Evolutionary conservation across 768 basidiomycete genomes (phyloP).

Genomic region (Russula virescens): DNA sequence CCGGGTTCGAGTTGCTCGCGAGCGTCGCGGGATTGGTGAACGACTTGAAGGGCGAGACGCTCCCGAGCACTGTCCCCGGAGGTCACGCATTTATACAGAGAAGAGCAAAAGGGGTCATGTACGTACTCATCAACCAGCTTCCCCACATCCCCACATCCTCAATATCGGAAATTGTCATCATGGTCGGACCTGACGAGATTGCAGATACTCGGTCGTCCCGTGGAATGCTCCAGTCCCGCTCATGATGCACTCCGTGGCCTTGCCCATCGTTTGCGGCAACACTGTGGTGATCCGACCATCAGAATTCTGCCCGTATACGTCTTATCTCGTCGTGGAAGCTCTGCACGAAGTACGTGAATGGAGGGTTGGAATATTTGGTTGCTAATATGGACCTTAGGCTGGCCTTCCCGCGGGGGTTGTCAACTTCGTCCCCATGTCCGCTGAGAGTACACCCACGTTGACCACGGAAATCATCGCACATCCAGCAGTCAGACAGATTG

Average conservation of each 20-base stretch:
- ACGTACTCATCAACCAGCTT: conserved; percentile 27
- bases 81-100: conserved; percentile 41
- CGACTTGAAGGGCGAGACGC: conserved; percentile 40
- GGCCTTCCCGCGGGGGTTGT: conserved; percentile 57
- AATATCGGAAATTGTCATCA: background rate
- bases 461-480: conserved; percentile 52
- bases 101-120: conserved; percentile 51
- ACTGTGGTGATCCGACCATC: conserved; percentile 50
- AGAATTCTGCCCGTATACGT: conserved; percentile 44
- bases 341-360: conserved; percentile 36
- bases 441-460: conserved; percentile 38
- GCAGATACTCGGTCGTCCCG: conserved; percentile 47
- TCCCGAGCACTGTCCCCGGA: conserved; percentile 41
- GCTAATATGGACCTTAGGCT: conserved; percentile 32
- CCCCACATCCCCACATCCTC: too few species aligned
- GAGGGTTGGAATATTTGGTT: background rate
- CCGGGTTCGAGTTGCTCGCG: conserved; percentile 29
- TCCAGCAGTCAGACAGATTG: conserved; percentile 47
- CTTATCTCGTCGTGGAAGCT: conserved; percentile 41
- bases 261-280: conserved; percentile 51
- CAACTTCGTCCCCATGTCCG: conserved; percentile 47
- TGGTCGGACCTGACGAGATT: background rate
- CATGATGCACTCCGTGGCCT: conserved; percentile 39
- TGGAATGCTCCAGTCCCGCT: conserved; percentile 51
- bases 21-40: conserved; percentile 34